Conservation (phyloP, 305 asterid species). For the Fraxinus ornus region DNA sequence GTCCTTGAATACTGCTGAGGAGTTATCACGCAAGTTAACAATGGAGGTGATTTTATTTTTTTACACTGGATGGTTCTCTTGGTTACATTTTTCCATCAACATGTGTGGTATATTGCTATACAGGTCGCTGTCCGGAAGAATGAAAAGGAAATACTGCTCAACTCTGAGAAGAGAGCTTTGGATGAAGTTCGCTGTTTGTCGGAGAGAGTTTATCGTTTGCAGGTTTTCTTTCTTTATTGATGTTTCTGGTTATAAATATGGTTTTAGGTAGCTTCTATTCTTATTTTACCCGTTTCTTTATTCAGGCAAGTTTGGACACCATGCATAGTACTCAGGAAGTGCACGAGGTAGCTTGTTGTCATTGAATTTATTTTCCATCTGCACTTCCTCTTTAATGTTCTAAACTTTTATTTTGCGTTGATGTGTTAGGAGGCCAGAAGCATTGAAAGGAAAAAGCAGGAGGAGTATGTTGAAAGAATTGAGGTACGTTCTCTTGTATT, state of each 20-base stretch:
- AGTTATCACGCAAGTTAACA: conserved; percentile 58
- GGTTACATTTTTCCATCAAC: not conserved
- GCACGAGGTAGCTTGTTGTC: conserved; percentile 59
- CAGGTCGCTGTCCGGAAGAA: conserved; percentile 68
- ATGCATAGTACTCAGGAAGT: conserved; percentile 80
- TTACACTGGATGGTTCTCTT: not conserved
- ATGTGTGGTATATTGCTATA: conserved; percentile 10
- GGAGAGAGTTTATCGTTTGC: conserved; percentile 84
- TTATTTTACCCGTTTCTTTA: conserved; percentile 12
- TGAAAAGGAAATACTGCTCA: conserved; percentile 68
- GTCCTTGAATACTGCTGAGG: conserved; percentile 60
- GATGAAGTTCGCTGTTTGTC: conserved; percentile 82
- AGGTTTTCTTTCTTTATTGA: conserved; percentile 41
- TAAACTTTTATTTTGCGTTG: conserved; percentile 15
- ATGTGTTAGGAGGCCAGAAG: conserved; percentile 66
- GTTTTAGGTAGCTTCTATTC: conserved; percentile 6
- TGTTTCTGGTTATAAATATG: not conserved
- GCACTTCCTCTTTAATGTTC: not conserved
- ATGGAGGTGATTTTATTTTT: conserved; percentile 59
- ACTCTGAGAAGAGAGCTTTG: conserved; percentile 86
- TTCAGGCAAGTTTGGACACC: conserved; percentile 82
- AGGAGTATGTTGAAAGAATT: conserved; percentile 55
- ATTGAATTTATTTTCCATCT: conserved; percentile 6
- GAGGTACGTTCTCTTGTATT: conserved; percentile 46
- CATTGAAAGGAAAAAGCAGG: conserved; percentile 65